Base-by-base conservation (phyloP, 306 rosid genomes). In the Medicago lupulina region DNA sequence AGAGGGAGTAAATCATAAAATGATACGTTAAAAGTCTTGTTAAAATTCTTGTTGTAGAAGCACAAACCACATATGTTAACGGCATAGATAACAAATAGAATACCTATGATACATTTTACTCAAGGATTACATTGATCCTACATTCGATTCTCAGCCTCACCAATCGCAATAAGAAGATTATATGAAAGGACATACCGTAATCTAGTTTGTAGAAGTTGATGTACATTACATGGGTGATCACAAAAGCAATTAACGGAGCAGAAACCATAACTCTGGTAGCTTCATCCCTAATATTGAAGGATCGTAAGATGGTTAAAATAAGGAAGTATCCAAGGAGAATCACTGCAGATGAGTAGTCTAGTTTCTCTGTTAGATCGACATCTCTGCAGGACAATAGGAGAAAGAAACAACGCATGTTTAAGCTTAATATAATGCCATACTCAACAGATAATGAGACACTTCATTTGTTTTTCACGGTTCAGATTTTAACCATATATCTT, bases 331-430 rank as follows among this genome's bases (percentile, higher is more conserved):
- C 97, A 55, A 93, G 89, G 43, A 89, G 67, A 81, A 89, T 79
- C 81, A 93, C 91, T 4, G 93, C 93, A 77, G 96, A 89, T 41
- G 93, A 89, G 87, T 88, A 91, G 88, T 93, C 90, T 17, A 93
- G 85, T 72, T 87, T 89, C 85, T 93, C 96, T 4, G 91, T 93
- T 76, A 89, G 61, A 79, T 85, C 89, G 68, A 93, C 92, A 41
- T 91, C 96, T 78, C 96, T 89, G 92, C 85, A 83, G 70, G 64
- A 36, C 67, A 84, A 73, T 8, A 59, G 54, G 9, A 18, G 19
- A 75, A 14, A 28, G 11, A 49, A 31, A 73, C 46, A 58, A 55
- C 9, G 34, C 31, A 71, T 14, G 50, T 69, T 44, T 53, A 60
- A 43, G 69, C 72, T 14, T 28, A 19, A 55, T 53, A 73, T 38